Evolutionary conservation across 768 basidiomycete species (phyloP).

Genomic region (Pleurotus platypus): DNA sequence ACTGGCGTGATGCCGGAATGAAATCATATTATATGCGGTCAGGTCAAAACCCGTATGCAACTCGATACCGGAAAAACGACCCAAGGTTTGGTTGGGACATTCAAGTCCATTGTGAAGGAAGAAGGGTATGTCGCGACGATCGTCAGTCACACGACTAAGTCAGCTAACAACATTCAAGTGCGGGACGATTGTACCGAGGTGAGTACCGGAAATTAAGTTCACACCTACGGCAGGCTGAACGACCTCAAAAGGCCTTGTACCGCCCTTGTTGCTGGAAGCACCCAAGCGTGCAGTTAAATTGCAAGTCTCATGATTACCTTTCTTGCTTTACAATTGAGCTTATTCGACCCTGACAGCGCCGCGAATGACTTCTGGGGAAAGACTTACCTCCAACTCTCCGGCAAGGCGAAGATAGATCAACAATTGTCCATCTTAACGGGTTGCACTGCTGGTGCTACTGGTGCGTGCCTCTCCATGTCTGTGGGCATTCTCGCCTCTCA

Average conservation of each 20-base stretch:
- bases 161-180: constrained; percentile 33
- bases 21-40: neutral
- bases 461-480: constrained; percentile 12
- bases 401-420: constrained; percentile 85
- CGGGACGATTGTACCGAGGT: constrained; percentile 88
- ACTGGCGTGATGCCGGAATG: neutral
- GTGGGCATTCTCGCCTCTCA: neutral
- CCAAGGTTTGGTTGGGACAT: constrained; percentile 77
- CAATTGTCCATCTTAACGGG: constrained; percentile 86
- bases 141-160: neutral
- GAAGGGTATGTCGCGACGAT: constrained; percentile 69
- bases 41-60: constrained; percentile 99
- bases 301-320: constrained; percentile 33
- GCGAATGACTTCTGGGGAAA: constrained; percentile 97
- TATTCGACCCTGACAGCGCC: constrained; percentile 41
- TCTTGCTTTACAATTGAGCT: neutral
- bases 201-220: constrained; percentile 2
- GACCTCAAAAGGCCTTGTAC: constrained; percentile 68
- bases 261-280: constrained; percentile 92
- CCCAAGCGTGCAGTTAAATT: constrained; percentile 98
- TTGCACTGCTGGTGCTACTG: constrained; percentile 89
- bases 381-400: constrained; percentile 56
- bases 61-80: constrained; percentile 80
- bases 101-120: constrained; percentile 77
- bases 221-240: neutral